phyloP scores from a whole-genome alignment of 1,139 yeast genomes.

The Taphrina betulina region DNA sequence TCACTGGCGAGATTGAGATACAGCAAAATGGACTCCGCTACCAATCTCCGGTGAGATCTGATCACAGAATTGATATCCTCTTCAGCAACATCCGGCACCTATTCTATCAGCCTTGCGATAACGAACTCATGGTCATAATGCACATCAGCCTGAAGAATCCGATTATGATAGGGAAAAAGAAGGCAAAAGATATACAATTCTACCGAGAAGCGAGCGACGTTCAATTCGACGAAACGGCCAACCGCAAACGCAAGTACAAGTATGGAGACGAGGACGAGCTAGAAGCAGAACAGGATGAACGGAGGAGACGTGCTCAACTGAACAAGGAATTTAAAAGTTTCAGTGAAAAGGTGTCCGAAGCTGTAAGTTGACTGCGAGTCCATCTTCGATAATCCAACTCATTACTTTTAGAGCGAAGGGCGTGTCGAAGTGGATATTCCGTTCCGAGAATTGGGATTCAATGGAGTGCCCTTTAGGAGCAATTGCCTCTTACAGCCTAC shows the following conservation, averaged over 20 bases:
- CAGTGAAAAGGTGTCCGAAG: conserved; percentile 87
- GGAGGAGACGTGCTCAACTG: conserved; percentile 82
- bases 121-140: conserved; percentile 86
- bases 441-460: conserved; percentile 92
- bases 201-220: conserved; percentile 96
- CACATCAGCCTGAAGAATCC: conserved; percentile 93
- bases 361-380: conserved; percentile 44
- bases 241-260: conserved; percentile 80
- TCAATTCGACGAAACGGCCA: conserved; percentile 96
- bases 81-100: conserved; percentile 89
- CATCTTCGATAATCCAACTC: conserved; percentile 46
- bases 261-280: conserved; percentile 98
- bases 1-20: conserved; percentile 84
- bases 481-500: conserved; percentile 96
- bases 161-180: conserved; percentile 91
- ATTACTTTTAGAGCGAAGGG: conserved; percentile 39
- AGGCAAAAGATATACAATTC: conserved; percentile 92
- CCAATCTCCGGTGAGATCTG: conserved; percentile 74
- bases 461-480: conserved; percentile 95
- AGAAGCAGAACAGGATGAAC: conserved; percentile 98
- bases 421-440: conserved; percentile 90
- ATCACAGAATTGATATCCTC: conserved; percentile 81
- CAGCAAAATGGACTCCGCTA: conserved; percentile 96
- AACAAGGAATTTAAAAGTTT: conserved; percentile 89
- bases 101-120: conserved; percentile 94